Evolutionary conservation across 805 yeast species (phyloP).

Genomic region (Starmerella powellii): DNA sequence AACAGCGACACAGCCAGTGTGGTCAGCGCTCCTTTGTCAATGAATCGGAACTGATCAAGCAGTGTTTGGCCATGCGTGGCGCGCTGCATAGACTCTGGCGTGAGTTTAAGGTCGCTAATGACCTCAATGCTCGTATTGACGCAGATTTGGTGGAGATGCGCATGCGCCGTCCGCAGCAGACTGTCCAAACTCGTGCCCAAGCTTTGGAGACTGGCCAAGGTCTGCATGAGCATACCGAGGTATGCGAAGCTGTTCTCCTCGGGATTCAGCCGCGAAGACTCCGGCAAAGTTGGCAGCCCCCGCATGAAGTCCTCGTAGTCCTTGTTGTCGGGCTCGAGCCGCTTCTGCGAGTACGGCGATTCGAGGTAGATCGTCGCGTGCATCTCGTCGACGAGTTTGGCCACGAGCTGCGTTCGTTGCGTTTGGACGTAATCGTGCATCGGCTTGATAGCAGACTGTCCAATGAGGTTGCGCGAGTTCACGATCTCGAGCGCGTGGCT

Average conservation of each 20-base stretch:
- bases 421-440: constrained; percentile 27
- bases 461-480: constrained; percentile 25
- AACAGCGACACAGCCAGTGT: constrained; percentile 66
- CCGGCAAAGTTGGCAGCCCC: constrained; percentile 12
- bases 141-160: constrained; percentile 5
- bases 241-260: constrained; percentile 42
- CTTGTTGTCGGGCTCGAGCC: constrained; percentile 3
- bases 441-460: constrained; percentile 27
- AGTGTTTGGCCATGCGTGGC: constrained; percentile 10
- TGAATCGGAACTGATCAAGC: constrained; percentile 15
- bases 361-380: constrained; percentile 56
- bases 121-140: constrained; percentile 5
- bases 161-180: not conserved
- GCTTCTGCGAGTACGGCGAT: constrained; percentile 28
- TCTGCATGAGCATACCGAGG: constrained; percentile 40
- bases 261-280: constrained; percentile 3
- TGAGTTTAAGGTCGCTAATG: constrained; percentile 12
- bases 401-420: constrained; percentile 42
- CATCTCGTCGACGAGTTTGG: constrained; percentile 64
- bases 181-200: constrained; percentile 9
- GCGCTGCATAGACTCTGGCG: constrained; percentile 6
- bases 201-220: constrained; percentile 40
- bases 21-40: constrained; percentile 37
- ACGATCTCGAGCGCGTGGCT: constrained; percentile 32
- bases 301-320: constrained; percentile 14